These are phyloP conservation scores for Nakaseomyces bracarensis DNA, from an alignment of 1,139 yeast species.

Conservation along the genomic window DNA sequence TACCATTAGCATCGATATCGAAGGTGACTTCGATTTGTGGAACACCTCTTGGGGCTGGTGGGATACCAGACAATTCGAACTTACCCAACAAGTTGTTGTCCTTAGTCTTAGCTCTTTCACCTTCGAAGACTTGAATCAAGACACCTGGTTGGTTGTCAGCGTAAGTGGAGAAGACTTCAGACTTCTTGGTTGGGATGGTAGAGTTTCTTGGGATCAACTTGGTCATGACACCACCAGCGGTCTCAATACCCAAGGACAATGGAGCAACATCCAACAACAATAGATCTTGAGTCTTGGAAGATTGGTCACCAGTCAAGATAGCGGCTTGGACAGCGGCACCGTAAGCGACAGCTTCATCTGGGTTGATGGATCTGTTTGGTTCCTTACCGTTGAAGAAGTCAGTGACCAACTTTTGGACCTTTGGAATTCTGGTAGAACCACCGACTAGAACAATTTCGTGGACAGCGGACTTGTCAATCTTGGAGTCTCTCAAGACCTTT, in stretches of 20 bases:
- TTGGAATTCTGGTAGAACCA: constrained; percentile 93
- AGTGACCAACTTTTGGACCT: constrained; percentile 77
- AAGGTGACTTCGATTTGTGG: too few species aligned
- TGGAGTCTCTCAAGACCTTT: constrained; percentile 76
- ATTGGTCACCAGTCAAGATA: constrained; percentile 66
- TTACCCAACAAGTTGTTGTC: too few species aligned
- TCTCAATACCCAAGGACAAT: constrained; percentile 83
- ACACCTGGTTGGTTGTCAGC: too few species aligned
- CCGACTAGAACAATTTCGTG: constrained; percentile 85
- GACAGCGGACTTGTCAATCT: constrained; percentile 67
- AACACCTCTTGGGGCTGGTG: too few species aligned
- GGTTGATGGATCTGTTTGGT: constrained; percentile 81
- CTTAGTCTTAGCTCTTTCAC: too few species aligned
- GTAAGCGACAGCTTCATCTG: constrained; percentile 96
- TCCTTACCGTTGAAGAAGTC: constrained; percentile 88
- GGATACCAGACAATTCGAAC: too few species aligned
- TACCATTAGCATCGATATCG: too few species aligned
- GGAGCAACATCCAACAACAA: constrained; percentile 85
- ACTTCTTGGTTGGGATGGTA: too few species aligned
- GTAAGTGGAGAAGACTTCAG: too few species aligned
- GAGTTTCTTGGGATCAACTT: constrained; percentile 88
- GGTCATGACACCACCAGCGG: constrained; percentile 94
- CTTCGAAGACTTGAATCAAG: too few species aligned
- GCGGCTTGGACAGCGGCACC: constrained; percentile 99
- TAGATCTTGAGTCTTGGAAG: constrained; percentile 74